Base-by-base conservation (phyloP, 768 basidiomycete species). In the Hydnum rufescens region DNA sequence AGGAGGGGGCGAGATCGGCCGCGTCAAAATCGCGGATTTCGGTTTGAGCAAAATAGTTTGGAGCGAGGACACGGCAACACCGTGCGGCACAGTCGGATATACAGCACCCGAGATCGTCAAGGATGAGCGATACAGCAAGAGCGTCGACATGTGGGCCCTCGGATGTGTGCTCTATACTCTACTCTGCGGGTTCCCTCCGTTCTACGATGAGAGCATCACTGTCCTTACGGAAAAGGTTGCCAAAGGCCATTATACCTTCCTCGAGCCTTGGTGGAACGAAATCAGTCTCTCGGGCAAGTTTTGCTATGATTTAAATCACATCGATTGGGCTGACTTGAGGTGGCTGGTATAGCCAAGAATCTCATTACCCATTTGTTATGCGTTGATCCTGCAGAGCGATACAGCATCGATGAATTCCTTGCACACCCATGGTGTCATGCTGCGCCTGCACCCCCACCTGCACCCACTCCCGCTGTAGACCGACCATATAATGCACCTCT, bases 191-290 rank as follows among this genome's bases (percentile, higher is more conserved):
- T 95, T 96, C 66, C 85, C 84, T 44, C 95, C 95, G 0, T 99
- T 99, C 69, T 99, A 97, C 66, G 95, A 99, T 58, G 95, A 99
- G 65, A 92, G 86, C 62, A 99, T 99, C 67, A 89, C 84, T 59
- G 89, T 96, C 36, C 74, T 97, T 42, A 97, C 95, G 0, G 93
- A 97, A 66, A 99, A 99, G 66, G 95, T 99, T 23, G 95, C 95
- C 2, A 72, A 82, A 55, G 95, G 95, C 3, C 84, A 95, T 63
- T 99, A 97, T 65, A 97, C 95, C 0, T 99, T 99, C 71, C 69
- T 99, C 48, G 93, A 87, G 60, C 95, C 95, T 2, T 99, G 96
- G 89, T 99, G 95, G 95, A 93, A 99, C 60, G 85, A 95, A 58
- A 87, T 96, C 57, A 86, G 81, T 55, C 62, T 69, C 55, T 74